Base-by-base conservation (phyloP, 306 rosid species). In the Parietaria judaica region DNA sequence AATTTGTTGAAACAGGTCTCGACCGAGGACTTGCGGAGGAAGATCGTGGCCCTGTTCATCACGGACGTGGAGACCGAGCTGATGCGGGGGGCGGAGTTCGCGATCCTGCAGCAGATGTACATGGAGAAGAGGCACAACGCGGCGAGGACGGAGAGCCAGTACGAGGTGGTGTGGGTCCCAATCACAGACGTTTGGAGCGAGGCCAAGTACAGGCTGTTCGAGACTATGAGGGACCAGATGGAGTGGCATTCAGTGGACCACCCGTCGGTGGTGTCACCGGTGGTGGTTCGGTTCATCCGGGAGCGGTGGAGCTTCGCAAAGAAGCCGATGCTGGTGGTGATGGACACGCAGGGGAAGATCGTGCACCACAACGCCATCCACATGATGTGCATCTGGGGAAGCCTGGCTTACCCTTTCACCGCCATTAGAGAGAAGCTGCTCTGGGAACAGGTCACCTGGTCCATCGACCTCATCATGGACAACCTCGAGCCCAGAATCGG, bases 301-400 rank as follows among this genome's bases (percentile, higher is more conserved):
- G 72, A 73, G 13, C 54, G 38, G 46, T 86, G 95, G 89, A 70
- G 56, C 56, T 86, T 80, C 71, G 56, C 7, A 43, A 73, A 76
- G 53, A 77, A 79, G 70, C 83, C 87, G 12, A 65, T 81, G 35
- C 75, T 83, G 39, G 84, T 81, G 34, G 87, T 71, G 62, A 37
- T 83, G 67, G 90, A 86, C 72, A 76, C 80, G 0, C 82, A 68
- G 38, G 95, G 95, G 3, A 77, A 66, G 51, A 76, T 79, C 16
- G 76, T 71, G 44, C 79, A 83, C 75, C 52, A 34, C 35, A 86
- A 86, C 62, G 95, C 95, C 23, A 61, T 86, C 12, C 84, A 84
- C 70, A 77, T 83, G 83, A 79, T 86, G 84, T 86, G 90, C 78
- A 80, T 86, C 43, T 86, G 85, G 85, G 87, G 95, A 74, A 83